phyloP scores from a whole-genome alignment of 495 filamentous ascomycete genomes.

The Astrothelium macrocarpum region DNA sequence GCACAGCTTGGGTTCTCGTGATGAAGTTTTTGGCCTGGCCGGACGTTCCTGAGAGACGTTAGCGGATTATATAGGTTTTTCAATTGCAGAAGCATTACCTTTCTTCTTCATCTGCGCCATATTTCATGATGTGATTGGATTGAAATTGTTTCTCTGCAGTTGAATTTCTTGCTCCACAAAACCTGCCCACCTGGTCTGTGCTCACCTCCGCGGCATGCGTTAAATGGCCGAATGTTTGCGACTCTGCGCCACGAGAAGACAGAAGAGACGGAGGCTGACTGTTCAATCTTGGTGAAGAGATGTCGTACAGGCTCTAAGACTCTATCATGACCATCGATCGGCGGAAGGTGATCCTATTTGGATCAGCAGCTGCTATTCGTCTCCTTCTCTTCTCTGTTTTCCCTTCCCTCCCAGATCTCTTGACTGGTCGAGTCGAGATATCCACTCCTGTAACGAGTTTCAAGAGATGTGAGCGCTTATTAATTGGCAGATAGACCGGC shows the following conservation, averaged over 20 bases:
- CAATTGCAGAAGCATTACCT: constrained; percentile 42
- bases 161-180: constrained; percentile 8
- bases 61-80: too few relatives aligned
- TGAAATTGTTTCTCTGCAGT: too few relatives aligned
- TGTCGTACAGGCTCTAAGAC: neutral
- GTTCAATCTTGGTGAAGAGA: neutral
- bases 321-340: constrained; percentile 38
- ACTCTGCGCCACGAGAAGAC: neutral
- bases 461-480: constrained; percentile 79
- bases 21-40: constrained; percentile 98
- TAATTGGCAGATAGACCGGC: too few relatives aligned
- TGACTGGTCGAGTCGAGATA: constrained; percentile 88
- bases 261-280: neutral
- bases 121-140: constrained; percentile 5
- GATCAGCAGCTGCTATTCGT: constrained; percentile 66
- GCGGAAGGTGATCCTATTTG: constrained; percentile 65
- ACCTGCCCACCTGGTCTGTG: neutral
- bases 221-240: neutral
- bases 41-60: constrained; percentile 51
- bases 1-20: constrained; percentile 88
- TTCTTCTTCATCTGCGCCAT: constrained; percentile 95
- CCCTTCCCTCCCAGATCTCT: constrained; percentile 72
- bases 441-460: constrained; percentile 96
- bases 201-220: constrained; percentile 1
- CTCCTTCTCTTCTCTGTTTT: constrained; percentile 72